Evolutionary conservation across 2,329 filamentous ascomycete species (phyloP).

Genomic region (Hypoxylon sp.): DNA sequence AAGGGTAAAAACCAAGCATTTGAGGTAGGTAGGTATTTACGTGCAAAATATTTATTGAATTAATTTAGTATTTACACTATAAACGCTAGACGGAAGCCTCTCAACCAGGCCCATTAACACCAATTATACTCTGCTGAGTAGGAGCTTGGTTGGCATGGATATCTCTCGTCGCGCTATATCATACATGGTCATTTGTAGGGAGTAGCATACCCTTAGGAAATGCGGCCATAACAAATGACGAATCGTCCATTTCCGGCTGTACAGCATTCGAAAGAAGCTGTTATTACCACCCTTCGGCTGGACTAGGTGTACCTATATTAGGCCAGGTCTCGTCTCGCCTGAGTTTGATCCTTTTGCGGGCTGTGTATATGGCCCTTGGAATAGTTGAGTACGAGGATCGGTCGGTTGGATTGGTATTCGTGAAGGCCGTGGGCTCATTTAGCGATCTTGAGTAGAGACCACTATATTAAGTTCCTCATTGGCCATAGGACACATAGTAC

Average conservation of each 20-base stretch:
- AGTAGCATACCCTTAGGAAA: not conserved
- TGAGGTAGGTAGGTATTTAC: no score
- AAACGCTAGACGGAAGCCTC: not conserved
- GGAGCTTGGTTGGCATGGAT: not conserved
- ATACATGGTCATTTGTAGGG: not conserved
- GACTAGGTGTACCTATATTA: not conserved
- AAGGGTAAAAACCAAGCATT: not conserved
- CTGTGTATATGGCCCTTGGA: not conserved
- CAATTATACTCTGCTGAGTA: conserved; percentile 1
- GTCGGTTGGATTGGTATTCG: not conserved
- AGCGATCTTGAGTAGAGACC: not conserved
- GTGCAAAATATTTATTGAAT: conserved; percentile 4
- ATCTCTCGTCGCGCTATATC: conserved; percentile 5
- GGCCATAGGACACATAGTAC: not conserved
- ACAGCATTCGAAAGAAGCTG: not conserved
- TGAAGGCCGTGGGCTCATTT: no score
- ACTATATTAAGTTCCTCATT: not conserved
- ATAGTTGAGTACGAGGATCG: not conserved
- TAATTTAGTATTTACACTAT: conserved; percentile 12
- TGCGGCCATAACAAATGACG: not conserved
- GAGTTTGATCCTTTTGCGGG: not conserved
- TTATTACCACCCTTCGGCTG: not conserved
- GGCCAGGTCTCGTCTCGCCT: not conserved
- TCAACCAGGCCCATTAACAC: conserved; percentile 7
- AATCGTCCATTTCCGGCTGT: not conserved